Evolutionary conservation across 352 stramenopile genomes (phyloP).

Genomic region (Globisporangium paroecandrum): DNA sequence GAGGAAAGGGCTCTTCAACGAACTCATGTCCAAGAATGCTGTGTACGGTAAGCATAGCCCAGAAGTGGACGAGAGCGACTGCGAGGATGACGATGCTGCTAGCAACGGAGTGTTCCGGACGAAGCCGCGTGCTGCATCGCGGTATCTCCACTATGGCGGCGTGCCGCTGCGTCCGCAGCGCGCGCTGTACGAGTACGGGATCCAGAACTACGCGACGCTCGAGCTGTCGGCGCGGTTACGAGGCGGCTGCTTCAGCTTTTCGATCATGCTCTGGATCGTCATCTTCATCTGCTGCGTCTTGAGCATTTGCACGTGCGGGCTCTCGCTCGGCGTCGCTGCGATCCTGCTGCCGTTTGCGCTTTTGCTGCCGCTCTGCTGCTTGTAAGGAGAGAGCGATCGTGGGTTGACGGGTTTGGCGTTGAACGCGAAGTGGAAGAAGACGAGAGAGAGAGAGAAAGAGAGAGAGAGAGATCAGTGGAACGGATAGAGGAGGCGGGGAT

Average conservation of each 20-base stretch:
- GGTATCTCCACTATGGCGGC: conserved; percentile 61
- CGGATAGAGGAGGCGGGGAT: too few relatives aligned
- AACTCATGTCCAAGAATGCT: neutral
- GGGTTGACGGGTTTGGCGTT: neutral
- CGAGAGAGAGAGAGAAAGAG: neutral
- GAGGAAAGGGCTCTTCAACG: neutral
- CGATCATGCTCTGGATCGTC: conserved; percentile 71
- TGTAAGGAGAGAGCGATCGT: conserved; percentile 26
- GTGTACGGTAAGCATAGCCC: neutral
- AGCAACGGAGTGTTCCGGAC: neutral
- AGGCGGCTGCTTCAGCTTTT: conserved; percentile 70
- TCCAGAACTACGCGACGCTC: conserved; percentile 67
- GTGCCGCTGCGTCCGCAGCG: conserved; percentile 46
- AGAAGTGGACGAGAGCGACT: neutral
- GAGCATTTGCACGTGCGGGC: conserved; percentile 69
- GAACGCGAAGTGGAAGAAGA: neutral
- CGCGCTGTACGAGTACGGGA: conserved; percentile 58
- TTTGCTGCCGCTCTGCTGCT: conserved; percentile 64
- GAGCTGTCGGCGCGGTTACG: conserved; percentile 37
- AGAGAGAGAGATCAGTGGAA: too few relatives aligned
- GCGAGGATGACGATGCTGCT: neutral
- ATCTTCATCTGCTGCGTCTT: conserved; percentile 73
- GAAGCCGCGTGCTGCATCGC: neutral
- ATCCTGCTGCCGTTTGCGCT: conserved; percentile 57
- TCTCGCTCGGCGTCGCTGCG: conserved; percentile 58